Evolutionary conservation across 257 asterid species (phyloP).

Genomic region (Paulownia fortunei): DNA sequence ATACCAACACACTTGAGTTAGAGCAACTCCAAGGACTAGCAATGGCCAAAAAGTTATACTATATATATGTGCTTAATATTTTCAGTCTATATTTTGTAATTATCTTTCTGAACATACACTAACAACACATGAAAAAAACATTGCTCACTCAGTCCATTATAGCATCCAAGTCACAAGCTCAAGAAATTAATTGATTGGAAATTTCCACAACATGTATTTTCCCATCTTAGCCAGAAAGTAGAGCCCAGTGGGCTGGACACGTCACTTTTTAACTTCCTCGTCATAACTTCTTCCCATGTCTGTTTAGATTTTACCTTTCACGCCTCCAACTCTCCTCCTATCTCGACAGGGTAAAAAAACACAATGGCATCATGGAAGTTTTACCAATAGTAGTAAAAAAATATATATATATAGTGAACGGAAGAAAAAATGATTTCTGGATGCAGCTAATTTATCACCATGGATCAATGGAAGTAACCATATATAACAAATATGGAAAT

Average conservation of each 20-base stretch:
- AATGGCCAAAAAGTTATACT: no score
- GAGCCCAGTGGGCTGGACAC: not conserved
- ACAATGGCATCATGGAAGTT: not conserved
- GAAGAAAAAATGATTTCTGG: not conserved
- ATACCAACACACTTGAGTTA: no score
- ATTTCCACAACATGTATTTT: conserved; percentile 2
- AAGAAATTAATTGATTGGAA: not conserved
- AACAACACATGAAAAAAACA: conserved; percentile 9
- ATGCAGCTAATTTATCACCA: not conserved
- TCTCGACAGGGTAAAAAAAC: not conserved
- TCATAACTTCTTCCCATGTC: not conserved
- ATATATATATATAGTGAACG: not conserved
- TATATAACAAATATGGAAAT: not conserved
- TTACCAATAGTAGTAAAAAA: conserved; percentile 6
- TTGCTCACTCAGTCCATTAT: not conserved
- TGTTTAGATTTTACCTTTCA: conserved; percentile 15
- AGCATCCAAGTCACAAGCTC: not conserved
- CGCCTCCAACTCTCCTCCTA: not conserved
- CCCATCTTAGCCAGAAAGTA: conserved; percentile 12
- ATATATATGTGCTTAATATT: no score
- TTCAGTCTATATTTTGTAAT: no score
- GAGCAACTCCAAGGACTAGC: no score
- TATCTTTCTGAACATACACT: no score
- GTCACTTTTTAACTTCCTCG: not conserved
- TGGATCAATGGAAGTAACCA: not conserved